phyloP scores from a whole-genome alignment of 768 basidiomycete genomes.

The Boletus tomentosulus region DNA sequence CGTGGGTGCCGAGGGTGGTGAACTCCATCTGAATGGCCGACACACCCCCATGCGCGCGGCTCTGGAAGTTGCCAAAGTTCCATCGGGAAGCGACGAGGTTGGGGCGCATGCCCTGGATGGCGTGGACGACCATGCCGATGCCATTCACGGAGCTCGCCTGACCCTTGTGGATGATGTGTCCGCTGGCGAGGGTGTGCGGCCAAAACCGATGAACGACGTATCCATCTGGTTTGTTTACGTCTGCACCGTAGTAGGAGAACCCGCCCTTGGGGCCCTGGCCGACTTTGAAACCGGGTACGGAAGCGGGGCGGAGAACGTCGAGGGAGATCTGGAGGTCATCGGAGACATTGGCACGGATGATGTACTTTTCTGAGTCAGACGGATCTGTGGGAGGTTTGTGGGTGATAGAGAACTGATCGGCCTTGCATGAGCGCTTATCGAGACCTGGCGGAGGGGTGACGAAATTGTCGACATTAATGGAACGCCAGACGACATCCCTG shows the following conservation, averaged over 20 bases:
- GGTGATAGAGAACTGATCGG: slow-evolving; percentile 79
- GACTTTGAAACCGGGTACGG: slow-evolving; percentile 85
- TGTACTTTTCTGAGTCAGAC: slow-evolving; percentile 73
- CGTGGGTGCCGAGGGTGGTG: slow-evolving; percentile 75
- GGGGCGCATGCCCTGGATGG: slow-evolving; percentile 98
- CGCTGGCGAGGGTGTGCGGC: slow-evolving; percentile 62
- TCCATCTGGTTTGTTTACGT: slow-evolving; percentile 66
- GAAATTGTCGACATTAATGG: slow-evolving; percentile 80
- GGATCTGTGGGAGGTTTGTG: slow-evolving; percentile 50
- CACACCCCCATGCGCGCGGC: slow-evolving; percentile 63
- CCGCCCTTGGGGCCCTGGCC: slow-evolving; percentile 88
- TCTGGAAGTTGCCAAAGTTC: slow-evolving; percentile 95
- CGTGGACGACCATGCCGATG: slow-evolving; percentile 86
- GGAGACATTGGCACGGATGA: slow-evolving; percentile 73
- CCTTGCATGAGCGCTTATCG: slow-evolving; percentile 84
- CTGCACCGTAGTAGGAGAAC: slow-evolving; percentile 79
- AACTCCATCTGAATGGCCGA: slow-evolving; percentile 96
- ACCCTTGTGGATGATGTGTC: slow-evolving; percentile 66
- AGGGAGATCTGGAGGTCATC: slow-evolving; percentile 78
- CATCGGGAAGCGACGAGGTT: slow-evolving; percentile 89
- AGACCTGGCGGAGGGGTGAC: slow-evolving; percentile 66
- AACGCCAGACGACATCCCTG: slow-evolving; percentile 76
- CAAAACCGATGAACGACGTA: slow-evolving; percentile 92
- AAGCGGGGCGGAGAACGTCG: slow-evolving; percentile 62
- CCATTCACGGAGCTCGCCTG: slow-evolving; percentile 54